Evolutionary conservation across 2,329 filamentous ascomycete species (phyloP), one percentile per base, ranked within the genome.

Genomic region (Fusarium anthophilum): DNA sequence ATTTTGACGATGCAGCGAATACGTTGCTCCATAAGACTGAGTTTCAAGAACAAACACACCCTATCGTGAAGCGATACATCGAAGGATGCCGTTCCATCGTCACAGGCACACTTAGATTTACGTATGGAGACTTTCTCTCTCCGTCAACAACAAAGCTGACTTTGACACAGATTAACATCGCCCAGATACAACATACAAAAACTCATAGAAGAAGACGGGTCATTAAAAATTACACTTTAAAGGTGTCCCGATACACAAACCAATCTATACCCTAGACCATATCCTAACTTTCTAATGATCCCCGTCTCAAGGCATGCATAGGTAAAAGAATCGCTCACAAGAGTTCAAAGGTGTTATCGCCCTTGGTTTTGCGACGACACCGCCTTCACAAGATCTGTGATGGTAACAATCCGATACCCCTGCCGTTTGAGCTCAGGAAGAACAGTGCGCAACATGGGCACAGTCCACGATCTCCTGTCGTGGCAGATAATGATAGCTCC

Each of bases 401-500:
- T 84, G 22, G 91, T 93, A 37, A 94, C 91, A 43, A 96, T 86
- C 63, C 84, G 85, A 81, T 94, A 97, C 2, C 94, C 94, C 73
- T 89, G 87, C 70, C 85, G 85, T 81, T 85, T 91, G 77, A 97
- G 83, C 79, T 93, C 92, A 0, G 92, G 92, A 74, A 98, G 81
- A 44, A 96, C 91, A 68, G 85, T 88, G 44, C 86, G 85, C 82
- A 97, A 80, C 93, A 97, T 96, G 2, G 93, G 92, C 54, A 88
- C 86, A 32, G 94, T 97, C 93, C 95, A 97, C n/a, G 87, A 85
- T 78, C 95, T 87, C 74, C 94, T 82, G 84, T 98, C 95, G 84
- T 98, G 95, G 79, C 94, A 95, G 58, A 98, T 92, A 70, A 98
- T 91, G 65, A 98, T 92, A 35, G 89, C 91, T 1, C 95, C 95